A percentile compares a stretch with the other conserved stretches of the same genome.
These are phyloP conservation scores for Botrytis porri DNA, from an alignment of 2,329 filamentous ascomycete genomes.

Conservation along the genomic window DNA sequence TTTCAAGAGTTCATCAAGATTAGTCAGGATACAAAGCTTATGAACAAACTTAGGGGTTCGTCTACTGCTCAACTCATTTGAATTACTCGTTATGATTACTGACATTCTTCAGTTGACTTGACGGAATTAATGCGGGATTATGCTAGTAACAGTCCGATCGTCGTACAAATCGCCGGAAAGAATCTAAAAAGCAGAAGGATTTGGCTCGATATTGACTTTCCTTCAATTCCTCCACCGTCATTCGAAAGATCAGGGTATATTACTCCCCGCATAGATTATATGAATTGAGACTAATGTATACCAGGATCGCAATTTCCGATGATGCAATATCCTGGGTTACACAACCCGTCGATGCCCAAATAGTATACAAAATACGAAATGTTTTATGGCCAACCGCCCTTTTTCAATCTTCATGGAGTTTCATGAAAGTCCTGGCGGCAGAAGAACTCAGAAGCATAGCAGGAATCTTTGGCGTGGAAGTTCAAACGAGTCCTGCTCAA, in stretches of 20 bases:
- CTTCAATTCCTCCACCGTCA: conserved; percentile 55
- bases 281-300: conserved; percentile 28
- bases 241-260: conserved; percentile 59
- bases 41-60: conserved; percentile 37
- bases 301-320: conserved; percentile 50
- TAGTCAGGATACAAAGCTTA: conserved; percentile 50
- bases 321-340: conserved; percentile 49
- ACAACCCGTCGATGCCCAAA: conserved; percentile 48
- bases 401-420: conserved; percentile 50
- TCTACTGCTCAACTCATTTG: neutral
- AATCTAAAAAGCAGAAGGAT: conserved; percentile 48
- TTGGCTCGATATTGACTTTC: conserved; percentile 63
- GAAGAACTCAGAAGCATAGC: conserved; percentile 44
- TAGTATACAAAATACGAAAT: conserved; percentile 47
- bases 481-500: conserved; percentile 23
- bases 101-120: conserved; percentile 44
- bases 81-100: conserved; percentile 15
- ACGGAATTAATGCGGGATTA: conserved; percentile 44
- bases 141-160: conserved; percentile 44
- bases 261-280: neutral
- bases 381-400: conserved; percentile 54
- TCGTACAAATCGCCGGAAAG: conserved; percentile 45
- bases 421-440: conserved; percentile 47
- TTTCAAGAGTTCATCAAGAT: conserved; percentile 60
- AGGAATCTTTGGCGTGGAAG: conserved; percentile 47